phyloP scores from a whole-genome alignment of 2,329 filamentous ascomycete genomes.

The Fusarium citri region DNA sequence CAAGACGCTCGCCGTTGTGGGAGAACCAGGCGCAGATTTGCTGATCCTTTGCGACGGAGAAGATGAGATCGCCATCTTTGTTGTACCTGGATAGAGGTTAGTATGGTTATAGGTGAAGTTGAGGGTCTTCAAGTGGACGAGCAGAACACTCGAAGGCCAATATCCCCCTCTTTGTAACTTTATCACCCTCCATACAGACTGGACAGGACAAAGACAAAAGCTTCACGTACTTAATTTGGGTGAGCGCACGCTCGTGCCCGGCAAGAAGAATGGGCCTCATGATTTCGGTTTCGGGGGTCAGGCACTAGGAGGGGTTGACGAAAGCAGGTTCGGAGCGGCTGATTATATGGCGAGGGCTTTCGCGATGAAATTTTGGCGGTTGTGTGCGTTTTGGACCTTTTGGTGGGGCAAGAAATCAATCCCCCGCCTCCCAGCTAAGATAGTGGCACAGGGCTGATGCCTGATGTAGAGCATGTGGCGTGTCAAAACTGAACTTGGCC shows the following conservation, averaged over 20 bases:
- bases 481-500: conserved; percentile 31
- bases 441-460: conserved; percentile 32
- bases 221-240: conserved; percentile 82
- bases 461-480: conserved; percentile 10
- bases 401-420: conserved; percentile 53
- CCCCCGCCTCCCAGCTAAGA: conserved; percentile 35
- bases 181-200: neutral
- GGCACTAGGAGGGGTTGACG: conserved; percentile 46
- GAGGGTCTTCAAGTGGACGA: conserved; percentile 2
- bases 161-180: conserved; percentile 9
- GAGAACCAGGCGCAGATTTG: conserved; percentile 97
- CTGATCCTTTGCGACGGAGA: conserved; percentile 96
- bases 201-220: neutral
- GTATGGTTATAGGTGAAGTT: conserved; percentile 24
- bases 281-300: conserved; percentile 55
- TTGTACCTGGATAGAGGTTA: conserved; percentile 72
- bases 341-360: conserved; percentile 51
- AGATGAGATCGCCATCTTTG: conserved; percentile 94
- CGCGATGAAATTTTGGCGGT: conserved; percentile 58
- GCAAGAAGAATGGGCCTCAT: conserved; percentile 98
- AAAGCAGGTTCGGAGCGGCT: conserved; percentile 47
- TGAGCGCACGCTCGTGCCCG: conserved; percentile 96
- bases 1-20: conserved; percentile 97
- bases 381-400: conserved; percentile 53
- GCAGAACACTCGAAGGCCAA: conserved; percentile 6